phyloP scores from a whole-genome alignment of 1,284 basidiomycete genomes.

The Rhodotorula sp. region DNA sequence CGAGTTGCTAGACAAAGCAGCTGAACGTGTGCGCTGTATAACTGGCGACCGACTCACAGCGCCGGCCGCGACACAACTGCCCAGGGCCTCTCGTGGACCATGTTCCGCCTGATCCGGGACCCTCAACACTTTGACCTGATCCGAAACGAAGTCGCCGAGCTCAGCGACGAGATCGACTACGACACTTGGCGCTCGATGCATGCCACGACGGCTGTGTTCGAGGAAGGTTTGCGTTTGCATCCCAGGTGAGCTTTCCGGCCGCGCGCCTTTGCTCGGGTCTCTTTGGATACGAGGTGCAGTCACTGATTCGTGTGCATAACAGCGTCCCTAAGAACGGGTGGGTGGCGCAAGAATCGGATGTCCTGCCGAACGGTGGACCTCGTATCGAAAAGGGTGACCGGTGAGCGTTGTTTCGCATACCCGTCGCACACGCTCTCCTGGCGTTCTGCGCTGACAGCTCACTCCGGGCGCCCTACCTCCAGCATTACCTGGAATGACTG shows the following conservation, averaged over 20 bases:
- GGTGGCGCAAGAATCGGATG: neutral
- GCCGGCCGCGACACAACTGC: constrained; percentile 35
- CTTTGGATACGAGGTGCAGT: no score
- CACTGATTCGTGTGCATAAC: neutral
- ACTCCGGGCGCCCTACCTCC: neutral
- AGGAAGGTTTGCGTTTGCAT: constrained; percentile 40
- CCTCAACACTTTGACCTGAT: constrained; percentile 6
- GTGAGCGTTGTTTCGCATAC: neutral
- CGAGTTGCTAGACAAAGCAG: no score
- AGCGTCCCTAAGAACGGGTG: constrained; percentile 28
- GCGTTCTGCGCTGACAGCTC: no score
- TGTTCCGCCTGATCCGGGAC: constrained; percentile 19
- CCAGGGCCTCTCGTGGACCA: constrained; percentile 29
- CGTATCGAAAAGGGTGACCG: constrained; percentile 38
- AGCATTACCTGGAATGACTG: constrained; percentile 36
- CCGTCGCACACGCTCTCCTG: no score
- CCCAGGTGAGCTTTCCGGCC: constrained; percentile 8
- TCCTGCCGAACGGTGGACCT: constrained; percentile 37
- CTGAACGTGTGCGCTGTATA: no score
- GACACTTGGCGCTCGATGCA: constrained; percentile 28
- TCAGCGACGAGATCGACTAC: constrained; percentile 19
- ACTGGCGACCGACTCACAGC: neutral
- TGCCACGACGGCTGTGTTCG: constrained; percentile 29
- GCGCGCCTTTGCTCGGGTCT: neutral
- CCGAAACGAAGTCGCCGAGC: constrained; percentile 17